phyloP scores from a whole-genome alignment of 1,284 basidiomycete genomes.

The Pascua guehoae region DNA sequence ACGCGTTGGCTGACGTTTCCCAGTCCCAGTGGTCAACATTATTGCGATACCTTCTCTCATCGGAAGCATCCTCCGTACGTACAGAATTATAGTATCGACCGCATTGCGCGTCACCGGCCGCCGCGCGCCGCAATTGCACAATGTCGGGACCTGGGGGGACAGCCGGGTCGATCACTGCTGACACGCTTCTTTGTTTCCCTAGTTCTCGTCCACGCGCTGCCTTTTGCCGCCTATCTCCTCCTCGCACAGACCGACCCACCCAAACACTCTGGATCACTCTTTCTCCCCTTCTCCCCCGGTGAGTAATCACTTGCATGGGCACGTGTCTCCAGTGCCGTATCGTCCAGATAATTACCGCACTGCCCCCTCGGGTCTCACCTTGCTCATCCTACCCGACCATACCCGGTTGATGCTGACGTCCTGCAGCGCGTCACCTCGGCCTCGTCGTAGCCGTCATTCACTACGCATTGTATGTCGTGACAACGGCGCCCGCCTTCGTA shows the following conservation, averaged over 20 bases:
- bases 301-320: constrained; percentile 1
- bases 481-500: constrained; percentile 4
- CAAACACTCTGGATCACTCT: constrained; percentile 17
- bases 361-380: background rate
- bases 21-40: constrained; percentile 22
- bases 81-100: background rate
- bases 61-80: constrained; percentile 14
- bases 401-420: background rate
- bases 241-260: constrained; percentile 29
- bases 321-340: too few species aligned
- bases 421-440: constrained; percentile 17
- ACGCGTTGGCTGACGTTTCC: constrained; percentile 2
- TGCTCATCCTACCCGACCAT: background rate
- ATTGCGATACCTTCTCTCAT: constrained; percentile 18
- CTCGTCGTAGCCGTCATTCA: constrained; percentile 17
- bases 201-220: constrained; percentile 28
- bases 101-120: background rate
- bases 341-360: too few species aligned
- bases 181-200: background rate
- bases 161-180: too few species aligned
- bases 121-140: background rate
- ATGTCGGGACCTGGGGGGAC: too few species aligned
- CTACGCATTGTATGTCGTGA: constrained; percentile 10
- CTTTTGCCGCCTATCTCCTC: constrained; percentile 24
- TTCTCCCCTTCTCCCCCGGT: constrained; percentile 29